Conservation (phyloP, 805 yeast species). For the Nakazawaea pomicola region DNA sequence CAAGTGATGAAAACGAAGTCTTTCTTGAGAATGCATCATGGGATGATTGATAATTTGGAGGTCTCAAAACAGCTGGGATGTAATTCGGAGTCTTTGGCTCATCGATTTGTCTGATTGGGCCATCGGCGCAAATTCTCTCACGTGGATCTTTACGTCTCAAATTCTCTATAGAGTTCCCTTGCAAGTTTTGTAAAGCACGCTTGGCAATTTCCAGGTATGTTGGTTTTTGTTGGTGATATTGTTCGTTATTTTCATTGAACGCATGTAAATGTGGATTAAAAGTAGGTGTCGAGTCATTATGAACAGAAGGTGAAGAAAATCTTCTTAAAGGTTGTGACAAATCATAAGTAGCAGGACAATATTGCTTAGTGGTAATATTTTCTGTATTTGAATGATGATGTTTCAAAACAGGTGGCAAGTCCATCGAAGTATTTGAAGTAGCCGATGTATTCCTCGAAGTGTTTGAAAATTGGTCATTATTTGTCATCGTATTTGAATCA, state of each 20-base stretch:
- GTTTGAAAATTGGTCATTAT: conserved; percentile 12
- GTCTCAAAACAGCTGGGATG: conserved; percentile 50
- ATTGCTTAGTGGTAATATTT: conserved; percentile 15
- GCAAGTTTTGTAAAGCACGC: conserved; percentile 19
- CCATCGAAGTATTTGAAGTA: conserved; percentile 12
- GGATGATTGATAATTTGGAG: conserved; percentile 17
- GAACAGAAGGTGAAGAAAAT: conserved; percentile 23
- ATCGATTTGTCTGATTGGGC: conserved; percentile 36
- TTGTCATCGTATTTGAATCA: conserved; percentile 3
- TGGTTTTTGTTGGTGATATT: neutral
- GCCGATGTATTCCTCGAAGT: conserved; percentile 13
- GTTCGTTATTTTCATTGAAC: too few relatives aligned
- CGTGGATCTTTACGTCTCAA: conserved; percentile 11
- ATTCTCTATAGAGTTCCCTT: conserved; percentile 17
- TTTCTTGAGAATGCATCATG: neutral
- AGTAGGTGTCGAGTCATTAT: neutral
- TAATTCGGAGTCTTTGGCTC: conserved; percentile 41
- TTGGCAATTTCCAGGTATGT: conserved; percentile 9
- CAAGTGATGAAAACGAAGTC: conserved; percentile 7
- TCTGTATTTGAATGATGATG: neutral
- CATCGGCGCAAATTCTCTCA: conserved; percentile 13
- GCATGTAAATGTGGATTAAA: neutral
- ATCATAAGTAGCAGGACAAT: conserved; percentile 45
- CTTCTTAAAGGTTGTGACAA: conserved; percentile 34
- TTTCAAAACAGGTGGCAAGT: neutral